phyloP scores from a whole-genome alignment of 2,329 filamentous ascomycete genomes.

The Domatiomyces globalis region DNA sequence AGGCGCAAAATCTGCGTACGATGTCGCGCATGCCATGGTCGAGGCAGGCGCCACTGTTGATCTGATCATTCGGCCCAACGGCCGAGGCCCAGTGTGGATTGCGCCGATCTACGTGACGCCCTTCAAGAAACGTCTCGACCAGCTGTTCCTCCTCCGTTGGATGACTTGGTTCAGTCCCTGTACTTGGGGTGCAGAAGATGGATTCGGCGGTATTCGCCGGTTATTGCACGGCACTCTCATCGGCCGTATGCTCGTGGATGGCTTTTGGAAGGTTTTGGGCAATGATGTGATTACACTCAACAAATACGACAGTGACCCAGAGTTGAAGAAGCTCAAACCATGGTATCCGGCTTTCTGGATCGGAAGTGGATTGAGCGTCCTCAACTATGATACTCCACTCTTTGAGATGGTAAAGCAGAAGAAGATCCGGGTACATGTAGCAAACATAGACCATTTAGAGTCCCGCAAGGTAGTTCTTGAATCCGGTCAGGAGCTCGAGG shows the following conservation, averaged over 20 bases:
- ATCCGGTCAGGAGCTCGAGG: conserved; percentile 29
- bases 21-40: conserved; percentile 46
- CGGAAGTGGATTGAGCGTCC: conserved; percentile 42
- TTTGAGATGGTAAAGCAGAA: conserved; percentile 42
- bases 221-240: conserved; percentile 40
- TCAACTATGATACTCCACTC: conserved; percentile 46
- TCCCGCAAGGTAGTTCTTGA: conserved; percentile 34
- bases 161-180: conserved; percentile 64
- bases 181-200: conserved; percentile 48
- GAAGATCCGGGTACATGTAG: conserved; percentile 41
- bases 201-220: conserved; percentile 25
- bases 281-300: conserved; percentile 37
- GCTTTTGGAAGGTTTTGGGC: conserved; percentile 40
- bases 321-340: conserved; percentile 31
- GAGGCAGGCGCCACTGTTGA: conserved; percentile 40
- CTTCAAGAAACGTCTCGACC: conserved; percentile 53
- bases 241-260: conserved; percentile 34
- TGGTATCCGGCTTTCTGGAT: conserved; percentile 39
- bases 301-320: conserved; percentile 31
- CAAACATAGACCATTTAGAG: conserved; percentile 38
- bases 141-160: conserved; percentile 51
- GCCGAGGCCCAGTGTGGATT: conserved; percentile 46
- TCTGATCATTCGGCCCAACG: conserved; percentile 45
- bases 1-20: conserved; percentile 48
- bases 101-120: conserved; percentile 50